These are phyloP conservation scores for Synchytrium microbalum DNA, from an alignment of 371 early-diverging fungal genomes.

Conservation along the genomic window DNA sequence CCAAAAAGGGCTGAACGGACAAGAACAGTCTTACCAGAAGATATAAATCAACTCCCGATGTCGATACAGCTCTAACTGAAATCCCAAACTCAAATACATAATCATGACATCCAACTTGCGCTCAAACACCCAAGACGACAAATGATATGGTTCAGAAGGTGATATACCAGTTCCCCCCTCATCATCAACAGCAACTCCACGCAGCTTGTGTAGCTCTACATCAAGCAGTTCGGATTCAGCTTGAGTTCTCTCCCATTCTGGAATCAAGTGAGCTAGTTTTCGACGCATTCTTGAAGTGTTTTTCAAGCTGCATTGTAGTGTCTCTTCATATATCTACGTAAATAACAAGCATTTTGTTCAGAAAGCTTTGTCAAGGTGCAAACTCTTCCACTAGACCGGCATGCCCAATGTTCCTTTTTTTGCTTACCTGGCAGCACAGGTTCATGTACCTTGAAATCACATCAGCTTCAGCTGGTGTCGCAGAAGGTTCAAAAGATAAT, in stretches of 20 bases:
- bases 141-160: background rate
- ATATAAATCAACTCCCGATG: background rate
- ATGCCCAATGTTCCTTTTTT: background rate
- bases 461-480: background rate
- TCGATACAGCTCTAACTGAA: conserved; percentile 6
- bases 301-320: background rate
- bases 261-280: background rate
- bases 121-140: conserved; percentile 2
- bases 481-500: background rate
- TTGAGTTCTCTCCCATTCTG: background rate
- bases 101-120: background rate
- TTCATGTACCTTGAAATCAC: background rate
- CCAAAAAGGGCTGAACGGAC: background rate
- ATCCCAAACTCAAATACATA: background rate
- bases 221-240: background rate
- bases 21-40: background rate
- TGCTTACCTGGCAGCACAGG: background rate
- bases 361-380: too few species aligned
- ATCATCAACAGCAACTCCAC: background rate
- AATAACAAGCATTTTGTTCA: background rate
- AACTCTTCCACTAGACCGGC: too few species aligned
- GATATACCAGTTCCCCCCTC: background rate
- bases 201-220: background rate
- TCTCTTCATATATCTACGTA: background rate
- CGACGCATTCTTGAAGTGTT: background rate